Evolutionary conservation across 768 basidiomycete species (phyloP).

Genomic region (Boletellus ananiceps): DNA sequence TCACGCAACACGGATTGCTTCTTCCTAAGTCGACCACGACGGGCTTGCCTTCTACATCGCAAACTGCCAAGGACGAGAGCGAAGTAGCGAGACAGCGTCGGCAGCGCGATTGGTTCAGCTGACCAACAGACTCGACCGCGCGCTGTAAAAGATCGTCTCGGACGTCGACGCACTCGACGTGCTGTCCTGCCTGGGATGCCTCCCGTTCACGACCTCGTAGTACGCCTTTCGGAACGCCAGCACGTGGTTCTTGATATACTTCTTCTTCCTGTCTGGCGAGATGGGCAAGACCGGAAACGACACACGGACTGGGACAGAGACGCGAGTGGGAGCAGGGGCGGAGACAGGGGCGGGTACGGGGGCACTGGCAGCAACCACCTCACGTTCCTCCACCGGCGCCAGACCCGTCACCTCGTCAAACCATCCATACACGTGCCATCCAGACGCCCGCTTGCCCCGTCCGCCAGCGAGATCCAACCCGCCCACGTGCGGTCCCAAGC

Average conservation of each 20-base stretch:
- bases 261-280: not conserved
- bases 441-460: slow-evolving; percentile 30
- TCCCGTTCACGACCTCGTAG: not conserved
- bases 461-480: slow-evolving; percentile 30
- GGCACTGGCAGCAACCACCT: not conserved
- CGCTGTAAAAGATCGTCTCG: slow-evolving; percentile 29
- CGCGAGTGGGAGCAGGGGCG: no score
- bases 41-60: no score
- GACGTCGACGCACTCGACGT: slow-evolving; percentile 24
- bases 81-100: no score
- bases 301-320: no score
- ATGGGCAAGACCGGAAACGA: no score
- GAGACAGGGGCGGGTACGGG: no score
- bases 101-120: not conserved
- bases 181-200: slow-evolving; percentile 26
- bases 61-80: no score
- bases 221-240: slow-evolving; percentile 6
- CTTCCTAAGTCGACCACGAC: no score
- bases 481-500: slow-evolving; percentile 24
- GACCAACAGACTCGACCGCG: slow-evolving; percentile 25
- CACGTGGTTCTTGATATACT: slow-evolving; percentile 10
- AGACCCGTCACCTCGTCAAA: slow-evolving; percentile 17
- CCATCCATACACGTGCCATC: slow-evolving; percentile 32
- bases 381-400: not conserved
- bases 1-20: no score